Base-by-base conservation (phyloP, 148 eudicot genomes). In the Euryodendron excelsum region DNA sequence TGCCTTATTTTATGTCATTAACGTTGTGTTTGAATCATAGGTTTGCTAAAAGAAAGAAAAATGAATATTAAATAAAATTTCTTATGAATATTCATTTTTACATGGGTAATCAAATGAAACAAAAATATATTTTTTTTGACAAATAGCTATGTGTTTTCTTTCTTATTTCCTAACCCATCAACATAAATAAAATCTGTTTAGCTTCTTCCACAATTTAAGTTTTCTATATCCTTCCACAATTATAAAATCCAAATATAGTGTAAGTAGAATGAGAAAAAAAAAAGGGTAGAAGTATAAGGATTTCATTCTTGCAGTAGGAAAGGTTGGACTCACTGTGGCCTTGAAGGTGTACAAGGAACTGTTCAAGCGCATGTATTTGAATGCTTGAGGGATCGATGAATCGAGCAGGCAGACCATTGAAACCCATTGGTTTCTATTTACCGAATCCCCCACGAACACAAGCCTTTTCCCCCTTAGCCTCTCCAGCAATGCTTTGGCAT, bases 401-500 rank as follows among this genome's bases (percentile, higher is more conserved):
- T 87, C 89, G 0, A 88, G 72, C 85, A 90, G 67, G 82, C 94
- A 90, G 23, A 88, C 65, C 90, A 90, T 80, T 18, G 94, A 90
- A 6, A 86, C 82, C 91, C 90, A 90, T 87, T 90, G 94, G 23
- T 89, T 88, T 73, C 90, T 80, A 78, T 90, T 90, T 8, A 90
- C 30, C 3, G 94, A 90, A 65, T 90, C 94, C 21, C 94, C 94
- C n/a, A 90, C 94, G 69, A 72, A 90, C 47, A 88, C 79, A 11
- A 88, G 74, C 82, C 90, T 82, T 61, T 90, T 90, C 34, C 85
- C 87, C 83, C 87, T 87, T 67, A 90, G 74, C 75, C 56, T 82
- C 82, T 85, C 85, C 27, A 90, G 72, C 71, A 90, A 69, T 67
- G 83, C 59, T 69, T 70, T 85, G 73, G 80, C 91, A 79, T 90